phyloP scores from a whole-genome alignment of 2,329 filamentous ascomycete species.

The Calonectria hongkongensis region DNA sequence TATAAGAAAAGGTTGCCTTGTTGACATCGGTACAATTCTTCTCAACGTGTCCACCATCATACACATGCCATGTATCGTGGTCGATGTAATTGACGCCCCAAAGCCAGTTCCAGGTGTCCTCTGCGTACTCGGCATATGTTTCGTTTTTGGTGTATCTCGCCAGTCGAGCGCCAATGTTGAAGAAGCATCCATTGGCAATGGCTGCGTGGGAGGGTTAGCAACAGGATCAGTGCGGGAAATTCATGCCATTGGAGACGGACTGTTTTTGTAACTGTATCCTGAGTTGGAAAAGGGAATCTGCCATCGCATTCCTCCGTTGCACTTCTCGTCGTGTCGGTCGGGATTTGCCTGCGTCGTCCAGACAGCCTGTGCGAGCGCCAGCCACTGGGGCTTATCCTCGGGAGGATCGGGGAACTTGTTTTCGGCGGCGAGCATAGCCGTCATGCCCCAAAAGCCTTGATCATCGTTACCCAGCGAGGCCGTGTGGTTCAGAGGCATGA shows the following conservation, averaged over 20 bases:
- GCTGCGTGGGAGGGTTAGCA: constrained; percentile 58
- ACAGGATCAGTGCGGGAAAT: background rate
- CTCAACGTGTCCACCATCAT: constrained; percentile 73
- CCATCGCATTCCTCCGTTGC: constrained; percentile 83
- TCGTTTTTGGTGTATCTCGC: constrained; percentile 81
- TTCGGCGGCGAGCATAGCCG: constrained; percentile 81
- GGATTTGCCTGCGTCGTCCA: constrained; percentile 77
- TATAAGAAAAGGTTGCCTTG: constrained; percentile 77
- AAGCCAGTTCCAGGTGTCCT: constrained; percentile 79
- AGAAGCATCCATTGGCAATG: constrained; percentile 77
- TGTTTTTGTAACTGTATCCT: constrained; percentile 86
- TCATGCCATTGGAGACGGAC: constrained; percentile 55
- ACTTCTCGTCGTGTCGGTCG: constrained; percentile 79
- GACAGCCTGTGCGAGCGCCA: constrained; percentile 81
- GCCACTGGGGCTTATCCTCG: constrained; percentile 73
- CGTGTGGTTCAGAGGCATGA: constrained; percentile 76
- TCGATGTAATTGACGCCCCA: constrained; percentile 75
- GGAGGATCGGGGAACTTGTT: constrained; percentile 77
- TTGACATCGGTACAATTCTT: constrained; percentile 74
- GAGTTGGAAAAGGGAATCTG: constrained; percentile 85
- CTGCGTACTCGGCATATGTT: constrained; percentile 79
- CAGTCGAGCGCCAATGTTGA: constrained; percentile 80
- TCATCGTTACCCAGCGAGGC: constrained; percentile 80
- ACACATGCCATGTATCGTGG: constrained; percentile 74
- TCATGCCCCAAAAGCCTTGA: constrained; percentile 82